Evolutionary conservation across 2,329 filamentous ascomycete genomes (phyloP).

Genomic region (Claviceps monticola): DNA sequence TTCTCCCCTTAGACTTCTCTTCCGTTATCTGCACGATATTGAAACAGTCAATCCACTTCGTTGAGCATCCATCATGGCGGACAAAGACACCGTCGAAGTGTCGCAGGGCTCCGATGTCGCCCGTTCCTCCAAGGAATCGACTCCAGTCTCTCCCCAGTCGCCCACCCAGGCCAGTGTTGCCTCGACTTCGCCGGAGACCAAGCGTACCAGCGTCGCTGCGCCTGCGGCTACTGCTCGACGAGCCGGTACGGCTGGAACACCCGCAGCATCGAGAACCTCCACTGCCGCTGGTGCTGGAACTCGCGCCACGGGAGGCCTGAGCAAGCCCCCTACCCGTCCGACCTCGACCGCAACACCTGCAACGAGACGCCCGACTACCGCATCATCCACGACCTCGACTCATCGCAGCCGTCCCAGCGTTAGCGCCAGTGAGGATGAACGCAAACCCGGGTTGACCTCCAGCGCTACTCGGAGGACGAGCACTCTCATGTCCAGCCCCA

Average conservation of each 20-base stretch:
- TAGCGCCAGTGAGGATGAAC: constrained; percentile 38
- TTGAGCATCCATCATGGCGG: constrained; percentile 26
- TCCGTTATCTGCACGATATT: background rate
- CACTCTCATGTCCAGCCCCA: constrained; percentile 25
- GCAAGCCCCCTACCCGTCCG: constrained; percentile 36
- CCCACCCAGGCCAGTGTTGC: constrained; percentile 1
- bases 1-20: background rate
- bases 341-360: constrained; percentile 17
- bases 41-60: background rate
- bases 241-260: constrained; percentile 16
- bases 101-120: constrained; percentile 28
- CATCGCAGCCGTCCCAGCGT: constrained; percentile 34
- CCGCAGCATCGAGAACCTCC: constrained; percentile 11
- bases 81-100: constrained; percentile 31
- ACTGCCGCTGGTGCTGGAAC: constrained; percentile 2
- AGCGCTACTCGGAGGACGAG: constrained; percentile 29
- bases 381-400: constrained; percentile 23
- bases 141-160: constrained; percentile 17
- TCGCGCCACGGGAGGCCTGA: constrained; percentile 18
- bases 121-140: constrained; percentile 14
- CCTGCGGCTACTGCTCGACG: constrained; percentile 22
- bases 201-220: constrained; percentile 22
- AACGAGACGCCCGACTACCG: constrained; percentile 18
- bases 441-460: constrained; percentile 26
- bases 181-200: constrained; percentile 17